These are phyloP conservation scores for Hirschfeldia incana DNA, from an alignment of 345 rosid genomes.

Conservation along the genomic window DNA sequence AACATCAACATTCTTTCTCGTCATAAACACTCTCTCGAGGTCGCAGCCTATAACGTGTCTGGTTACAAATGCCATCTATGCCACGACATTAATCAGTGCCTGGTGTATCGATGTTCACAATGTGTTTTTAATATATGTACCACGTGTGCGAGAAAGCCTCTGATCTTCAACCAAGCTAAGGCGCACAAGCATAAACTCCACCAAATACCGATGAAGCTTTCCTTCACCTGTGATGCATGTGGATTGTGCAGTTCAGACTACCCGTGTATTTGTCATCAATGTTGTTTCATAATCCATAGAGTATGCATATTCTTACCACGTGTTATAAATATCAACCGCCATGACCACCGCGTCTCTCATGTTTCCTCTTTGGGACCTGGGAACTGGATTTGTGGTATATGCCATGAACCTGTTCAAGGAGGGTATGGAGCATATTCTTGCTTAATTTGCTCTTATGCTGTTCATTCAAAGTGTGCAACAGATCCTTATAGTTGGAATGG, in stretches of 20 bases:
- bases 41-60: too few species aligned
- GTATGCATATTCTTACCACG: background rate
- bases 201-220: background rate
- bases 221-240: constrained; percentile 13
- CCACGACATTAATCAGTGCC: too few species aligned
- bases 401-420: background rate
- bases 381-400: constrained; percentile 1
- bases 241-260: background rate
- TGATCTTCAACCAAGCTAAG: background rate
- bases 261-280: background rate
- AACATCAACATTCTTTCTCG: background rate
- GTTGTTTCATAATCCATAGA: background rate
- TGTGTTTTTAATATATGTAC: background rate
- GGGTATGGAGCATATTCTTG: background rate
- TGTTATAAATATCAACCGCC: background rate
- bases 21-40: constrained; percentile 14
- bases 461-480: constrained; percentile 7
- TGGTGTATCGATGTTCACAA: background rate
- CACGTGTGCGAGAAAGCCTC: constrained; percentile 5
- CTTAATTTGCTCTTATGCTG: background rate
- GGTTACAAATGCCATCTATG: background rate
- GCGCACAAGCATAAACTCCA: background rate
- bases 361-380: background rate
- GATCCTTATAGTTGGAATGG: background rate
- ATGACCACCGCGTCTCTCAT: background rate